Evolutionary conservation across 2,329 filamentous ascomycete genomes (phyloP).

Genomic region (Botryotinia calthae): DNA sequence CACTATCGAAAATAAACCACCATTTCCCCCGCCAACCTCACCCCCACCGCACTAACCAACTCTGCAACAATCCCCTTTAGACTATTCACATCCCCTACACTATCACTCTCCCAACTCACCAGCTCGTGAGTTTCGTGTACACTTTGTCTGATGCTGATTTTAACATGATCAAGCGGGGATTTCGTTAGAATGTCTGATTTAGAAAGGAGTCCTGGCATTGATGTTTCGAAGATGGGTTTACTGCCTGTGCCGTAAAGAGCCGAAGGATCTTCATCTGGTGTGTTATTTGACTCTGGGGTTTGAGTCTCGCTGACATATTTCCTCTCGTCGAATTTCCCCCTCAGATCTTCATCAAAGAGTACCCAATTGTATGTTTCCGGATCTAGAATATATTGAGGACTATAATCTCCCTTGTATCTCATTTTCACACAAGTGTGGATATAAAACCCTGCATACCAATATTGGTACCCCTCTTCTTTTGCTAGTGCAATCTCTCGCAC

Average conservation of each 20-base stretch:
- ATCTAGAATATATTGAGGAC: constrained; percentile 71
- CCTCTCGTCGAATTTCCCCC: constrained; percentile 43
- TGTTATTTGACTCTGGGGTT: constrained; percentile 7
- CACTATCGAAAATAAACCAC: neutral
- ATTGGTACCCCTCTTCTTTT: constrained; percentile 65
- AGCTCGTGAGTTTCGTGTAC: constrained; percentile 21
- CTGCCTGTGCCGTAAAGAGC: constrained; percentile 26
- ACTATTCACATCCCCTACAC: constrained; percentile 48
- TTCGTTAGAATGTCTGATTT: constrained; percentile 49
- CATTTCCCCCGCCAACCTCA: constrained; percentile 47
- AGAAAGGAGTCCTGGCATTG: constrained; percentile 64
- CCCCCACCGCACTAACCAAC: constrained; percentile 63
- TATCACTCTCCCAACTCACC: constrained; percentile 57
- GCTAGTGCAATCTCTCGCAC: constrained; percentile 71
- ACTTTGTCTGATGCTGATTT: constrained; percentile 46
- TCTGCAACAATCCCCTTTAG: constrained; percentile 66
- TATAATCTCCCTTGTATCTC: constrained; percentile 80
- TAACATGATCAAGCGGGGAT: constrained; percentile 58
- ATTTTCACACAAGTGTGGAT: constrained; percentile 81
- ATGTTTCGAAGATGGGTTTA: constrained; percentile 54
- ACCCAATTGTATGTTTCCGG: constrained; percentile 64
- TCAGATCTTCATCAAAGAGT: constrained; percentile 52
- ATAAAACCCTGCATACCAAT: constrained; percentile 82
- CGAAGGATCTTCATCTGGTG: constrained; percentile 17
- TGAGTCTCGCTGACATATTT: constrained; percentile 31